Evolutionary conservation across 495 filamentous ascomycete species (phyloP), one percentile per base, ranked within the genome.

Genomic region (Thermothielavioides terrestris): DNA sequence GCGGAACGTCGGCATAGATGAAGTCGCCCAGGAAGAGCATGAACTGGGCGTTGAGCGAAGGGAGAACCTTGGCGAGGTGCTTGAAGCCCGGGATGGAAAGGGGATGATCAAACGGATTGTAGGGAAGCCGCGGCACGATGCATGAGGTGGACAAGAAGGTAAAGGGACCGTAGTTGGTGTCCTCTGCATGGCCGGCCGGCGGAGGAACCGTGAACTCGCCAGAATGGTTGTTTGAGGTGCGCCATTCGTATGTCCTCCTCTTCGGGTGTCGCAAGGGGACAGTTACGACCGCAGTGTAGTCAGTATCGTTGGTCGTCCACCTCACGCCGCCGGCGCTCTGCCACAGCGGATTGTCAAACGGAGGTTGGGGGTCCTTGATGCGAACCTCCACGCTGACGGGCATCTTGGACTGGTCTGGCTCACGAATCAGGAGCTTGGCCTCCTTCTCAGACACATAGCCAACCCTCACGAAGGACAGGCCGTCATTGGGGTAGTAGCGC

Each of bases 11-110:
- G 53, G 94, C 83, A 63, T 98, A 98, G 63, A 98, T 95, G 64
- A 96, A 98, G 62, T 98, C 92, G n/a, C 91, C 92, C 0, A 98
- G 80, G 73, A 98, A 98, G 21, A 98, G 77, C 90, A 98, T 96
- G 56, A 98, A 97, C 48, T 83, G 81, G 0, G 88, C 77, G 21
- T 79, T 70, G 4, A 91, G 68, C 5, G 67, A 60, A 2, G 83
- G 81, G 5, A 92, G 64, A 28, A 78, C 64, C 40, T 79, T 77
- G 17, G 80, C 77, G 59, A 91, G 72, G 50, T 85, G 72, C 50
- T 77, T 76, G 55, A 97, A 75, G 1, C 92, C 92, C 0, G 81
- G 82, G 35, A 97, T 83, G 9, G 81, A 75, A 2, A 97, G 71
- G 1, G 91, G 84, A 63, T 97, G 89, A 20, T 83, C 75, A 10